These are phyloP conservation scores for Phytophthora hybrid DNA, from an alignment of 352 stramenopile species.

Conservation along the genomic window DNA sequence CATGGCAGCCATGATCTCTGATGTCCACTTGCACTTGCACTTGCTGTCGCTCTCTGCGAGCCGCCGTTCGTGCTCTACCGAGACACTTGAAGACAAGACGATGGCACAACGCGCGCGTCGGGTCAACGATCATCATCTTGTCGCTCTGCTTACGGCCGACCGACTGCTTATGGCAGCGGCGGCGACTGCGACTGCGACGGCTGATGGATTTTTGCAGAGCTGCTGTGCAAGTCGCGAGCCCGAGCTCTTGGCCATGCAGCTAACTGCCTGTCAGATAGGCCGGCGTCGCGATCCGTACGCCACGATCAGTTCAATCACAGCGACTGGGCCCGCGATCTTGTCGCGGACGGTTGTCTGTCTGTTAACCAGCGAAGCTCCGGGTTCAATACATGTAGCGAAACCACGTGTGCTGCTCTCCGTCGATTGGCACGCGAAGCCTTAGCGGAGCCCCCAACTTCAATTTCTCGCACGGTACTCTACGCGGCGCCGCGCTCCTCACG, in stretches of 20 bases:
- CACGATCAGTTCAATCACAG: slow-evolving; percentile 34
- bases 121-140: slow-evolving; percentile 24
- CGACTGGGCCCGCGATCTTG: slow-evolving; percentile 20
- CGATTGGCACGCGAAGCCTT: slow-evolving; percentile 43
- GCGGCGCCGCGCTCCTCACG: slow-evolving; percentile 22
- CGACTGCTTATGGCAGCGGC: slow-evolving; percentile 2
- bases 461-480: slow-evolving; percentile 38
- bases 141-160: slow-evolving; percentile 22
- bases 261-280: slow-evolving; percentile 37
- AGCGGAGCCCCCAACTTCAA: slow-evolving; percentile 36
- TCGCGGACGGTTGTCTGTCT: slow-evolving; percentile 24
- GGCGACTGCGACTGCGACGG: neutral
- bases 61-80: slow-evolving; percentile 26
- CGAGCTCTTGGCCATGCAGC: slow-evolving; percentile 19
- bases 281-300: slow-evolving; percentile 24
- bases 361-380: slow-evolving; percentile 13
- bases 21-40: slow-evolving; percentile 17
- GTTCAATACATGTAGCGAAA: slow-evolving; percentile 21
- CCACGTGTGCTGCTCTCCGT: slow-evolving; percentile 35
- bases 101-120: slow-evolving; percentile 15
- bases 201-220: slow-evolving; percentile 42
- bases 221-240: slow-evolving; percentile 32
- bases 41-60: slow-evolving; percentile 33
- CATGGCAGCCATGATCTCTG: neutral
- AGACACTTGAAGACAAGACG: slow-evolving; percentile 29